Percentiles rank a stretch among this genome's conserved stretches.
These are phyloP conservation scores for Cordyceps cateniannulata DNA, from an alignment of 2,329 filamentous ascomycete genomes.

Conservation along the genomic window DNA sequence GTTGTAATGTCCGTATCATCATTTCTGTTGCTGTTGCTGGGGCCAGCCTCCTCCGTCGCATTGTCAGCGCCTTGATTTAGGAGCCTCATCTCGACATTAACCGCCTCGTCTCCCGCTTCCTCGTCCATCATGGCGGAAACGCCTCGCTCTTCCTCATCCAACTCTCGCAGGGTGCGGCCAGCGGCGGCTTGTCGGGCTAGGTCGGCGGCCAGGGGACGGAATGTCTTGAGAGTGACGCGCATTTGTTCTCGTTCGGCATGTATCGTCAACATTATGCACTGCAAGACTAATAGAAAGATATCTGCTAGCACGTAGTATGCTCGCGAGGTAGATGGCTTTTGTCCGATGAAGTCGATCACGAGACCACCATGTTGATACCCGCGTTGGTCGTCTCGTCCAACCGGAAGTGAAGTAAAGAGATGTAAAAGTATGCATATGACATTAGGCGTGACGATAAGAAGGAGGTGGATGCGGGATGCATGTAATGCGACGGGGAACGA, in stretches of 20 bases:
- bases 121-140: slow-evolving; percentile 35
- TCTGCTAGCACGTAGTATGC: slow-evolving; percentile 51
- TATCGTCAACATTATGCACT: slow-evolving; percentile 59
- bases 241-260: slow-evolving; percentile 55
- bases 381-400: slow-evolving; percentile 53
- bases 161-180: slow-evolving; percentile 37
- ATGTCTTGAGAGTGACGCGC: slow-evolving; percentile 39
- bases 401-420: slow-evolving; percentile 46
- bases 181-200: slow-evolving; percentile 21
- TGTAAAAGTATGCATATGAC: slow-evolving; percentile 55
- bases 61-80: slow-evolving; percentile 20
- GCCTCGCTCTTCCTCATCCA: slow-evolving; percentile 52
- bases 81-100: slow-evolving; percentile 41
- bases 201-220: slow-evolving; percentile 27
- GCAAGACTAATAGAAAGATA: slow-evolving; percentile 46
- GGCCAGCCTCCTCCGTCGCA: slow-evolving; percentile 16
- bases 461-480: slow-evolving; percentile 49
- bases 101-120: slow-evolving; percentile 29
- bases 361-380: slow-evolving; percentile 63
- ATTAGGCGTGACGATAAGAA: slow-evolving; percentile 53
- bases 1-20: slow-evolving; percentile 28
- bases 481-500: slow-evolving; percentile 48
- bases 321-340: slow-evolving; percentile 53
- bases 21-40: slow-evolving; percentile 20
- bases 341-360: slow-evolving; percentile 62